These are phyloP conservation scores for Lithocarpus polystachyus DNA, from an alignment of 306 rosid species.

Conservation along the genomic window DNA sequence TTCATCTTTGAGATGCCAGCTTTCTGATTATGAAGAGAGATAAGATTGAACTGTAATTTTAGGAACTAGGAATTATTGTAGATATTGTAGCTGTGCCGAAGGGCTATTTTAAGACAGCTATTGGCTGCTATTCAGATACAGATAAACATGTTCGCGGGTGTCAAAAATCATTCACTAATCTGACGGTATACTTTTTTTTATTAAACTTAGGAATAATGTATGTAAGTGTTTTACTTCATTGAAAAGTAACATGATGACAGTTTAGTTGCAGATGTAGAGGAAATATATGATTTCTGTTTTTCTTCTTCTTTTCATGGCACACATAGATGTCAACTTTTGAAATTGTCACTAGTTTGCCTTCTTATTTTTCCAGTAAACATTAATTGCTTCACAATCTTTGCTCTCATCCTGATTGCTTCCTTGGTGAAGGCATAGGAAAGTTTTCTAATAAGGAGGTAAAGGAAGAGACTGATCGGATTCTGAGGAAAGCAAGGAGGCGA, in stretches of 20 bases:
- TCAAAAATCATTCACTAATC: neutral
- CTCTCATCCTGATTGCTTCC: conserved; percentile 21
- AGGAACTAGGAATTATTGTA: neutral
- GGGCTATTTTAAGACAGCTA: conserved; percentile 1
- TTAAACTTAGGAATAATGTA: neutral
- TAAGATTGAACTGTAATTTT: conserved; percentile 9
- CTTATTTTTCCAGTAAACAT: neutral
- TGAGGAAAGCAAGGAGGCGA: conserved; percentile 82
- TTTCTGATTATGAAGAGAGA: neutral
- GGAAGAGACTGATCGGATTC: conserved; percentile 69
- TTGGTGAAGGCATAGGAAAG: conserved; percentile 36
- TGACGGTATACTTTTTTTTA: neutral
- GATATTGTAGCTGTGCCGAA: neutral
- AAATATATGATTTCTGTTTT: neutral
- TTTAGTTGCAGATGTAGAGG: neutral
- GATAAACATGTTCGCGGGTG: neutral
- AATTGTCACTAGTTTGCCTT: neutral
- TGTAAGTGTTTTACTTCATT: conserved; percentile 6
- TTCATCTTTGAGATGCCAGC: neutral
- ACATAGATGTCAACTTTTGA: neutral
- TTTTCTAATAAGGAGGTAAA: conserved; percentile 48
- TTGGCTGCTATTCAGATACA: neutral
- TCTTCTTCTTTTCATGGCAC: neutral
- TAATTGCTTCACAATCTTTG: conserved; percentile 18
- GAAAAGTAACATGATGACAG: neutral